A percentile compares a stretch with the other conserved stretches of the same genome.
phyloP scores from a whole-genome alignment of 441 rosid genomes.

The Pelargonium citronellum region DNA sequence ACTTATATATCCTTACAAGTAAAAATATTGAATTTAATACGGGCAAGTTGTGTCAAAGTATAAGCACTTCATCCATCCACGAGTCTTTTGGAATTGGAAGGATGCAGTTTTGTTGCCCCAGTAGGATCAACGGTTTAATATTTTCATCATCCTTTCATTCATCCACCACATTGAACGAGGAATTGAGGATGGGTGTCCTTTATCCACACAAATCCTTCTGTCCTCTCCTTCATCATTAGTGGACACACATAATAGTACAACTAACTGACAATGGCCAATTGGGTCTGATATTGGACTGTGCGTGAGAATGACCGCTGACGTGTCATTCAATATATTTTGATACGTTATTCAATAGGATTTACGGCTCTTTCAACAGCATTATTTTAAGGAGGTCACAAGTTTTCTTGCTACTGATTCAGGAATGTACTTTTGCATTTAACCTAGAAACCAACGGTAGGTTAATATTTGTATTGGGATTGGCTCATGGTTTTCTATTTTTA shows the following conservation, averaged over 20 bases:
- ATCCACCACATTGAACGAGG: too few relatives aligned
- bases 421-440: not conserved
- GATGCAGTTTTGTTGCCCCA: too few relatives aligned
- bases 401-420: not conserved
- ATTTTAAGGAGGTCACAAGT: not conserved
- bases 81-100: too few relatives aligned
- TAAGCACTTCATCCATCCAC: too few relatives aligned
- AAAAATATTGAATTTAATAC: too few relatives aligned
- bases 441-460: not conserved
- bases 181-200: too few relatives aligned
- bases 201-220: too few relatives aligned
- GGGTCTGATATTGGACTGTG: not conserved
- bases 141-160: too few relatives aligned
- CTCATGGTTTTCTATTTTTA: not conserved
- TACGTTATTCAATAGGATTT: not conserved
- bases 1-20: too few relatives aligned
- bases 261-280: not conserved
- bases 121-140: too few relatives aligned
- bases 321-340: not conserved
- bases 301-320: not conserved
- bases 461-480: not conserved
- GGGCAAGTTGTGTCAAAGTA: too few relatives aligned
- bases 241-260: not conserved
- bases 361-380: not conserved
- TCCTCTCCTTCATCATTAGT: too few relatives aligned